Base-by-base conservation (phyloP, 1,284 basidiomycete species). In the Ganoderma sinense region DNA sequence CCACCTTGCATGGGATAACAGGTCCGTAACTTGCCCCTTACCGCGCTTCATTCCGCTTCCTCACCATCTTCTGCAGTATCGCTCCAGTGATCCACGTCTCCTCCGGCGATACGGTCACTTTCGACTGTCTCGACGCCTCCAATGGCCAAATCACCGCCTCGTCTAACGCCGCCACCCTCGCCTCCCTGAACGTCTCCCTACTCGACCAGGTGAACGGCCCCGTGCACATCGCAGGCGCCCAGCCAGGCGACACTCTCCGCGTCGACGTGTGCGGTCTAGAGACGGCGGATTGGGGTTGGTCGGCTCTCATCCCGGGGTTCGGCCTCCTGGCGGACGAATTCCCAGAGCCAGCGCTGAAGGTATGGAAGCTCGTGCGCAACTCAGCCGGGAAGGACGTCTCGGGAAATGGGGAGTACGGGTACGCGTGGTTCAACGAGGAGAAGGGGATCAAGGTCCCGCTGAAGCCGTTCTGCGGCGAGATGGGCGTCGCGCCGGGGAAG, bases 251-350 rank as follows among this genome's bases (percentile, higher is more conserved):
- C 75, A 88, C 87, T 1, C 84, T 90, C 43, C 86, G 86, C 75
- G 80, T 90, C 53, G 89, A 90, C 65, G 82, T 90, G 45, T 77
- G 90, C 53, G 80, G 81, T 5, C 78, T 90, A 20, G 79, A 83
- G 66, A 83, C 86, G 0, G 88, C 86, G 7, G 81, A 84, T 14
- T 90, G 89, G 89, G 89, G 88, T 63, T 91, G 89, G 88, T 87
- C 88, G 0, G 88, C 81, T 4, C 72, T 87, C 64, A 84, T 89
- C 39, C 87, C 88, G 0, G 88, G 87, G 6, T 91, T 91, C 73
- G 89, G 88, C 4, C 79, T 90, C 5, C 81, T 90, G 39, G 77
- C 83, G 20, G 88, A 90, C 71, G 88, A 89, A 73, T 89, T 85
- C 71, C 75, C 82, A 0, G 83, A 82, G 31, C 84, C 87, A 0